Evolutionary conservation across 179 eudicot species (phyloP), one percentile per base, ranked within the genome.

Genomic region (Camellia oleifera): DNA sequence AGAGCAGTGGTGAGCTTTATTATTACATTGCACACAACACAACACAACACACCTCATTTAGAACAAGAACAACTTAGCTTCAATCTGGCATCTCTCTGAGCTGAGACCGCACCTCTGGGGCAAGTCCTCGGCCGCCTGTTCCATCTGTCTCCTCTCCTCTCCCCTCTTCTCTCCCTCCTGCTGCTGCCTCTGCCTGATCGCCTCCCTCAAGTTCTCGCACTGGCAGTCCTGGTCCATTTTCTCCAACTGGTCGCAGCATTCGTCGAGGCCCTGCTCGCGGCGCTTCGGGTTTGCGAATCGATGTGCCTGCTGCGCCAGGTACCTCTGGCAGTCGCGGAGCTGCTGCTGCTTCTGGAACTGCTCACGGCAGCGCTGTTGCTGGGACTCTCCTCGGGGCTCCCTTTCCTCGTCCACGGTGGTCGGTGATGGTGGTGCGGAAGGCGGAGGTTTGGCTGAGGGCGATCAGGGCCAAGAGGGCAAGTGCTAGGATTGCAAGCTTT

Each of bases 271-370:
- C 0, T 32, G 40, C 40, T 32, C 40, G 40, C 40, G 40, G 40
- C 40, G 40, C 40, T 32, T 32, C 2, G 40, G 40, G 40, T 32
- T 32, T 32, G 40, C 40, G 0, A 32, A 32, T 32, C 40, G 1
- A 1, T 23, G 60, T 48, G 4, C 9, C 23, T 61, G 54, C 46
- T 72, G 52, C 1, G 4, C 1, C 9, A 72, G 40, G 64, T 72
- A 74, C 64, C 2, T 72, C 54, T 11, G 20, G 63, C 82, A 79
- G n/a, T 79, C 63, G 67, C 54, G 53, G 23, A 80, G 78, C 48
- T 74, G 57, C 5, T 80, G 74, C 20, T 74, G 57, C 72, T 58
- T 18, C 10, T 15, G 48, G 23, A 80, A 42, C 67, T 64, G 78
- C 26, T 65, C 26, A 0, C 20, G 72, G 78, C 82, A 80, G 10